Evolutionary conservation across 768 basidiomycete genomes (phyloP), one percentile per base, ranked within the genome.

Genomic region (Lepiota venenata): DNA sequence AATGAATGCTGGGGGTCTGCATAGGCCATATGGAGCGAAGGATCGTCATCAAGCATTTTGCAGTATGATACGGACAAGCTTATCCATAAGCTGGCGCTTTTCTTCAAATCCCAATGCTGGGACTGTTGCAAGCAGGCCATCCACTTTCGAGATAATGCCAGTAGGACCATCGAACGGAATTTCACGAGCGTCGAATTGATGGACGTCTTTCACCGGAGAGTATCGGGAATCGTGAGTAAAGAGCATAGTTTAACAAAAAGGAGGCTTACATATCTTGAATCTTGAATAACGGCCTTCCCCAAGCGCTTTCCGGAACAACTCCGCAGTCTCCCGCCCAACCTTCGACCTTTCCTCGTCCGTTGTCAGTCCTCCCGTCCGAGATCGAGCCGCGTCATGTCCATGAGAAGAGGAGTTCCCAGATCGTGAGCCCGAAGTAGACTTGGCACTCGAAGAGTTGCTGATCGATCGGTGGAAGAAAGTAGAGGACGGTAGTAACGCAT

Each of bases 151-250:
- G n/a, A 89, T 73, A 39, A 91, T 82, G 18, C 89, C 89, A 29
- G 72, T 75, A 10, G 87, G 81, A 14, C 88, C 88, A 55, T 91
- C 86, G 47, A 91, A 82, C 2, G 87, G 84, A 44, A 91, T 90
- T 40, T 81, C 74, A 57, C 85, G 80, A 16, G 83, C 84, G 64
- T 91, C 88, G 62, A 86, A 91, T 56, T 81, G 81, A 64, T 83
- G 82, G 14, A 90, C 84, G 69, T 87, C 88, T 90, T 57, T 6
- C 42, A 55, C 47, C 42, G 15, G 29, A 39, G 27, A 21, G 29
- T 59, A 52, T 29, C 38, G 32, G 18, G 20, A 39, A 32, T 47
- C 44, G 18, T 48, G 42, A 56, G 45, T 1, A 44, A 25, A 41
- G 22, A 14, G 29, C 32, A 27, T 27, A 32, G 12, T 7, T 25